Conservation (phyloP, 441 rosid species). For the Bocquillonia castaneifolia region DNA sequence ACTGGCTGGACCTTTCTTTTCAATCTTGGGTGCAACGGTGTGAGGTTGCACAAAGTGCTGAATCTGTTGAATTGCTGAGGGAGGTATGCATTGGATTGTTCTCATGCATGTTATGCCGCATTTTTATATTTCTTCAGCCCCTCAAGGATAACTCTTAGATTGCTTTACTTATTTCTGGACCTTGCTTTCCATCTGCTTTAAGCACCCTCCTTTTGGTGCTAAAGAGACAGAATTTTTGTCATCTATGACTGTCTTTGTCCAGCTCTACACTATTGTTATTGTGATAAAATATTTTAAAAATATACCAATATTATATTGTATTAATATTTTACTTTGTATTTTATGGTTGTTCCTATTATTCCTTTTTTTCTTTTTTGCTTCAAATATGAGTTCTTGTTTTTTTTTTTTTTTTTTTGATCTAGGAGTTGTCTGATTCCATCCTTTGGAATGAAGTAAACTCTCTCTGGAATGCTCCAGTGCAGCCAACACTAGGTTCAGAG, state of each 20-base stretch:
- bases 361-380: too few species aligned
- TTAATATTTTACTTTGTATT: background rate
- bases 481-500: constrained; percentile 66
- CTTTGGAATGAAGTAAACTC: constrained; percentile 80
- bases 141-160: background rate
- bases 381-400: too few species aligned
- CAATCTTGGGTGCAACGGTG: constrained; percentile 65
- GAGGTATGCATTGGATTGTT: constrained; percentile 47
- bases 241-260: background rate
- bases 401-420: constrained; percentile 23
- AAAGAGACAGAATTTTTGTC: background rate
- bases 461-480: constrained; percentile 57
- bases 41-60: constrained; percentile 69
- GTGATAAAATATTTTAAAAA: background rate
- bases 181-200: background rate
- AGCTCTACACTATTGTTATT: background rate
- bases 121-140: background rate
- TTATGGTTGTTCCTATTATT: constrained; percentile 16
- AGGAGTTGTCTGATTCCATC: constrained; percentile 81
- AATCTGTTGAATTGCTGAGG: constrained; percentile 72
- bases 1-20: constrained; percentile 61
- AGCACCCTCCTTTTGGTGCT: background rate
- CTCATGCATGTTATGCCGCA: background rate
- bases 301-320: background rate
- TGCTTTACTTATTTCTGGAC: too few species aligned